phyloP scores from a whole-genome alignment of 176 grass and related monocot species.

The Phyllostachys edulis region DNA sequence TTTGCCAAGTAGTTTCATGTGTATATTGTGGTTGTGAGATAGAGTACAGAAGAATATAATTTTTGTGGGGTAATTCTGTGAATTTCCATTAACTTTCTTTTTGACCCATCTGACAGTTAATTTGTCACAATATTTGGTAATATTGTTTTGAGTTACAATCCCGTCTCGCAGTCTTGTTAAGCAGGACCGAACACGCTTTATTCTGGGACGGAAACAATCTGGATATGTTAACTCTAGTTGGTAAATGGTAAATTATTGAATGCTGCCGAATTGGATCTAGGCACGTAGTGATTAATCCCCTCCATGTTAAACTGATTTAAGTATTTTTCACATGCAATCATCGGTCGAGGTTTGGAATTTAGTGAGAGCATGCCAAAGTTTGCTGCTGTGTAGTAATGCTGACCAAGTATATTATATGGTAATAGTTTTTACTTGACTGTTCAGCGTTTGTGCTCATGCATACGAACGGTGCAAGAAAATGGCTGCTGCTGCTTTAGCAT shows the following conservation, averaged over 20 bases:
- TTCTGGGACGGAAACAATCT: too few species aligned
- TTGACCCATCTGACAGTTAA: conserved; percentile 5
- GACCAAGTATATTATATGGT: conserved; percentile 11
- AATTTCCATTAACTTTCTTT: conserved; percentile 12
- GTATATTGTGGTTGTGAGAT: background rate
- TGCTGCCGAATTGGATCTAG: too few species aligned
- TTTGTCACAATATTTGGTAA: background rate
- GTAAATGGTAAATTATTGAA: too few species aligned
- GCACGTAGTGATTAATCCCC: too few species aligned
- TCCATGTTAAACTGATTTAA: conserved; percentile 14
- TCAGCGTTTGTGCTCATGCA: conserved; percentile 75
- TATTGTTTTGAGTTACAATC: background rate
- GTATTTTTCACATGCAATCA: background rate
- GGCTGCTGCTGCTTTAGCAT: conserved; percentile 80
- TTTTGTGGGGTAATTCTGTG: conserved; percentile 1
- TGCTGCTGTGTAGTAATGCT: conserved; percentile 7
- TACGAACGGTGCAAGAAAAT: conserved; percentile 71
- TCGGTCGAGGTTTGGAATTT: background rate
- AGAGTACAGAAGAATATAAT: conserved; percentile 1
- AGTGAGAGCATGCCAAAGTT: conserved; percentile 11
- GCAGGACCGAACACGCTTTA: too few species aligned
- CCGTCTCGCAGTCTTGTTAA: background rate
- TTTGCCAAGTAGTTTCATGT: conserved; percentile 8
- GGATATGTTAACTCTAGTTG: too few species aligned
- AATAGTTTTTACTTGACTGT: conserved; percentile 20